Evolutionary conservation across 371 early-diverging fungal genomes (phyloP).

Genomic region (Saksenaea vasiformis): DNA sequence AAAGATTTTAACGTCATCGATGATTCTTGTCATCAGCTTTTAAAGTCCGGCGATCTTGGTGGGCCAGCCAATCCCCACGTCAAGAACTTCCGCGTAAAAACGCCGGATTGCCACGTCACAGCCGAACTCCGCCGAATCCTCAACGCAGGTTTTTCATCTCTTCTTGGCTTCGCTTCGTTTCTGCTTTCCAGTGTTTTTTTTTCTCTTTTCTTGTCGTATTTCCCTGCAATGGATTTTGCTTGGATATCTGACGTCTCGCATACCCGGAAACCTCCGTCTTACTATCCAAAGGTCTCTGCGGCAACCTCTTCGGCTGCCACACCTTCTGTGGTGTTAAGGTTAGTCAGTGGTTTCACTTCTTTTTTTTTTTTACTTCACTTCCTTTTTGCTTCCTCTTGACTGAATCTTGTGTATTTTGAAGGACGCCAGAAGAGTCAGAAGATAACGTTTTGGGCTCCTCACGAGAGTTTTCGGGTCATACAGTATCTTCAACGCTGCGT

Average conservation of each 20-base stretch:
- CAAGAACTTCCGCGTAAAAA: too few species aligned
- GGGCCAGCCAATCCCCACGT: too few species aligned
- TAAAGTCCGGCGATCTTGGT: too few species aligned
- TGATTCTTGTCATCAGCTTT: too few species aligned
- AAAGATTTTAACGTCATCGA: too few species aligned
- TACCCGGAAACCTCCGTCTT: conserved; percentile 16
- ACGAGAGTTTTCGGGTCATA: conserved; percentile 1
- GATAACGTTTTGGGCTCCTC: background rate
- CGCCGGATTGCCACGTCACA: background rate
- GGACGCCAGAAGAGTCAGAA: background rate
- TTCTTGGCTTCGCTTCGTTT: background rate
- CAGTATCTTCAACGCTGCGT: conserved; percentile 7
- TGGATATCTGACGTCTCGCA: conserved; percentile 32
- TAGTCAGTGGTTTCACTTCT: background rate
- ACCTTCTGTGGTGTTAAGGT: conserved; percentile 13
- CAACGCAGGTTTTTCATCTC: background rate
- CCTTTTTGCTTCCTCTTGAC: background rate
- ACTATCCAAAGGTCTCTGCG: conserved; percentile 9
- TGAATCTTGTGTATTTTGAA: background rate
- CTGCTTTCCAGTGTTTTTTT: conserved; percentile 9
- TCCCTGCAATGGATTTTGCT: conserved; percentile 22
- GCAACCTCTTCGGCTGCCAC: background rate
- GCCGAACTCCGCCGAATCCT: background rate
- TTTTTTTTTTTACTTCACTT: conserved; percentile 3
- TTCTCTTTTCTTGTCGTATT: conserved; percentile 7